Evolutionary conservation across 352 stramenopile genomes (phyloP), one percentile per base, ranked within the genome.

Genomic region (Hyaloperonospora arabidopsidis): DNA sequence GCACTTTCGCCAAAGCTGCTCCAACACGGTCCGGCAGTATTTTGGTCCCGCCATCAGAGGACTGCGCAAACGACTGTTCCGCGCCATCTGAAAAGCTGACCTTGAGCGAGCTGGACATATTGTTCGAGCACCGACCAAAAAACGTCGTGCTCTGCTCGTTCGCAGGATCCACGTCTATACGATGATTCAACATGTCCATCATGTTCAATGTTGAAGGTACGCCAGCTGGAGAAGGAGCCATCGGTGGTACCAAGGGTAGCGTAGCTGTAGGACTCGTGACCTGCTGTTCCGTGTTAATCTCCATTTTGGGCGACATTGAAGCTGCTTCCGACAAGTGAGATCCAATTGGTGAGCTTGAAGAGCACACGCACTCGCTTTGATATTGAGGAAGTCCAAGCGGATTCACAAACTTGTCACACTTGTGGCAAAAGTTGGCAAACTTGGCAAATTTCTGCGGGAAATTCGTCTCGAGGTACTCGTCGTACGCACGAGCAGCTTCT

Each of bases 341-440:
- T 19, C 43, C 54, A 45, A 48, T 63, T 0, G 17, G 55, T 18
- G 54, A 65, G 64, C 38, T 74, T 56, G 44, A 54, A n/a, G 72
- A 64, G 56, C 82, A 95, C 39, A 59, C 57, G 36, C 82, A 93
- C 55, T 89, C 80, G 54, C 81, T 90, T 52, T 72, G 68, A 59
- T 79, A 89, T 51, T 90, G 74, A 7, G 73, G 64, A 13, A 92
- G 53, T 0, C 79, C 79, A 2, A 95, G 62, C 2, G 84, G 84
- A 61, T 94, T 94, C 48, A 88, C 79, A 35, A 92, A 94, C 18
- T 68, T 70, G 46, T 76, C 76, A 54, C 84, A 94, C 22, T 81
- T 79, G 23, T 79, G 69, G 54, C 84, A 94, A 48, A 94, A 94
- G 48, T 94, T 94, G 53, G 79, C 82, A 61, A 89, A 92, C 57